Evolutionary conservation across 2,329 filamentous ascomycete species (phyloP).

Genomic region (Penicillium capsulatum): DNA sequence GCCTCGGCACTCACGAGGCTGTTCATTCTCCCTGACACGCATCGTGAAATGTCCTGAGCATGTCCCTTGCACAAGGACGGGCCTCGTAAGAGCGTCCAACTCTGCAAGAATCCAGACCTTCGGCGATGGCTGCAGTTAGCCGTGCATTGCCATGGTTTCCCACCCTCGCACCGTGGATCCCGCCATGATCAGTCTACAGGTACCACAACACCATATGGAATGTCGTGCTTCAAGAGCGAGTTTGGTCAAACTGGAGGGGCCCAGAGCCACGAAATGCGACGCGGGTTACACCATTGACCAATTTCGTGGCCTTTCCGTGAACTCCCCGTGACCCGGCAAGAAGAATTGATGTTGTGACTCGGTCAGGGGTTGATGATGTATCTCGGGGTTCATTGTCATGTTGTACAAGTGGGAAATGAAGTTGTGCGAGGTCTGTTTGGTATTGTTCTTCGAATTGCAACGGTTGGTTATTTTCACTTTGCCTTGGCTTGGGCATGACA

Average conservation of each 20-base stretch:
- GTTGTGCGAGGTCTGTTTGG: background rate
- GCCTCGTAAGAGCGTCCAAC: no score
- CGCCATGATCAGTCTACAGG: background rate
- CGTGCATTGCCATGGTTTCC: background rate
- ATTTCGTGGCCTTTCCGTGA: conserved; percentile 3
- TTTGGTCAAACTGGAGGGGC: conserved; percentile 1
- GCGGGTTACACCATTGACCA: background rate
- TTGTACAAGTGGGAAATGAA: background rate
- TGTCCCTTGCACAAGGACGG: no score
- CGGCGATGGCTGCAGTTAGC: background rate
- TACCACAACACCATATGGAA: background rate
- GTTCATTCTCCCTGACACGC: no score
- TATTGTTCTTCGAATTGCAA: conserved; percentile 1
- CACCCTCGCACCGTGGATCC: background rate
- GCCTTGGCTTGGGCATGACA: no score
- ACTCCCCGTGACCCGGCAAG: conserved; percentile 1
- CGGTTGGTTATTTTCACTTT: background rate
- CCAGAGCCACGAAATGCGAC: background rate
- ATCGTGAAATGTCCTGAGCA: no score
- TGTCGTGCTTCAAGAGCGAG: background rate
- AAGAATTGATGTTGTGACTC: background rate
- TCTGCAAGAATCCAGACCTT: no score
- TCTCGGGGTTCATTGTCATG: background rate
- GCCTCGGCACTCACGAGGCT: no score
- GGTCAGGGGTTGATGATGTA: background rate